phyloP scores from a whole-genome alignment of 345 rosid genomes.

The Eucalyptus marginata region DNA sequence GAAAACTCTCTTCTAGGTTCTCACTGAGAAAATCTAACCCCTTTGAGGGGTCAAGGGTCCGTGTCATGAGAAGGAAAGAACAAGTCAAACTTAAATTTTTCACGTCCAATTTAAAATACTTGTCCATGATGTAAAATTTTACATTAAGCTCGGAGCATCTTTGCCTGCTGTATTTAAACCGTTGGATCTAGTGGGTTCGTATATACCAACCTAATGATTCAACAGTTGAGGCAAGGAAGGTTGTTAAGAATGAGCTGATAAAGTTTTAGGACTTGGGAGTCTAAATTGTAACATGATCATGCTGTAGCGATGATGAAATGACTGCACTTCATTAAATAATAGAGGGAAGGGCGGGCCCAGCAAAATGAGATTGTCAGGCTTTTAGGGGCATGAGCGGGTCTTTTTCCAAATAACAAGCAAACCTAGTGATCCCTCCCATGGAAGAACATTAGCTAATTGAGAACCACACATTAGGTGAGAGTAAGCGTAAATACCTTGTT shows the following conservation, averaged over 20 bases:
- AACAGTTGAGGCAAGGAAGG: background rate
- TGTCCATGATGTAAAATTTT: background rate
- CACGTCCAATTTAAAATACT: background rate
- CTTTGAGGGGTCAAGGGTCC: background rate
- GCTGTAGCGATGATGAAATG: accelerated
- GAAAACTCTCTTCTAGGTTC: too few species aligned
- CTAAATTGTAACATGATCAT: background rate
- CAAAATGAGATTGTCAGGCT: background rate
- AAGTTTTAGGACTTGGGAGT: background rate
- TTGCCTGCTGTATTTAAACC: background rate
- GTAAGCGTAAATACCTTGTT: too few species aligned
- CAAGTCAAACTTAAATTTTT: background rate
- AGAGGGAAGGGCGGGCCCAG: background rate
- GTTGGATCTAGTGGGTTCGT: background rate
- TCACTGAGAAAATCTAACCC: background rate
- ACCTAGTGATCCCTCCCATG: background rate
- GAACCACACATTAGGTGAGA: background rate
- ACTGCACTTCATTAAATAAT: background rate
- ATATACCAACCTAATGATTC: background rate
- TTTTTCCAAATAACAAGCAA: background rate
- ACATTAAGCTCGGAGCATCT: background rate
- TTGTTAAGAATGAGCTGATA: accelerated
- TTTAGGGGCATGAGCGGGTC: background rate
- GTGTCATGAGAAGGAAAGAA: background rate
- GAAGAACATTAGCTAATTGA: background rate